Base-by-base conservation (phyloP, 306 rosid genomes). In the Vigna radiata region DNA sequence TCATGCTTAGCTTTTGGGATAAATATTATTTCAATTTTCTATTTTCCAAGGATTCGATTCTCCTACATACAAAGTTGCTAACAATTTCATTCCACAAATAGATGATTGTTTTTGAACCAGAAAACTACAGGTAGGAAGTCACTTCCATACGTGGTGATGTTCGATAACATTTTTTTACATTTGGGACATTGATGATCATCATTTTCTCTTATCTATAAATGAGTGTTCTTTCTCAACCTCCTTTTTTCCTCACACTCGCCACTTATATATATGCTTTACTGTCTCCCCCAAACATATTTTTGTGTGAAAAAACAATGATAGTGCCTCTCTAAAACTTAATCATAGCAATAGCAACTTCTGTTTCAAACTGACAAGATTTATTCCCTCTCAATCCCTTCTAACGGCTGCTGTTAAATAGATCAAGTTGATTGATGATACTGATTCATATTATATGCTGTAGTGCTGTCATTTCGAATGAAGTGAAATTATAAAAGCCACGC, bases 401-500 rank as follows among this genome's bases (percentile, higher is more conserved):
- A 85, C 74, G 44, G 87, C 74, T 84, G 63, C 81, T 25, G 75
- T 81, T 72, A 82, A 82, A 25, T 31, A 27, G 67, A 78, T 78
- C 77, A 84, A 64, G 82, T 78, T 68, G 75, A 82, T 75, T 69
- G 77, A 52, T 78, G 46, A 69, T 66, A 21, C 60, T 50, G 82
- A 70, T 65, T 73, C 70, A 55, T 81, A 49, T 68, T 37, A 36
- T 63, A 18, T 71, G 58, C 44, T 62, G 19, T 81, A 72, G 85
- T 87, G 89, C 82, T 83, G 88, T 89, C 93, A 70, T 84, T 82
- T 89, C 88, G 80, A 77, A 46, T 81, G 63, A 75, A 61, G 39
- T 48, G 72, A 75, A 82, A 77, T 31, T 58, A 27, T 50, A 47
- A 62, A 69, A 67, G 69, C 3, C 16, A 59, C 31, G 7, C 0